Percentiles rank a stretch among this genome's conserved stretches.
Evolutionary conservation across 495 filamentous ascomycete species (phyloP).

Genomic region (Rusavskia elegans): DNA sequence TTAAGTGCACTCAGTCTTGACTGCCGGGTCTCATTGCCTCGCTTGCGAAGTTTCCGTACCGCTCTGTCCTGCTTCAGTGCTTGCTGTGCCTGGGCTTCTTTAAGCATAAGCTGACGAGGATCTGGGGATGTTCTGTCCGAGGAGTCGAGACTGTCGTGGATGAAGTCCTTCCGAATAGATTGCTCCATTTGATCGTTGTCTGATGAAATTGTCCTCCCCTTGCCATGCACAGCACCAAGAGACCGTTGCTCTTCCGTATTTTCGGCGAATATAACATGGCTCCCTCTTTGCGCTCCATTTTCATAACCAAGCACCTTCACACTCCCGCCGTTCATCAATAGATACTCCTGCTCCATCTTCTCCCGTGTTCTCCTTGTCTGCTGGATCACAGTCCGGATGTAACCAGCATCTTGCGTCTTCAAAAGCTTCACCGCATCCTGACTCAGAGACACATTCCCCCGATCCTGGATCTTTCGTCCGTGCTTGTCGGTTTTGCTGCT

Average conservation of each 20-base stretch:
- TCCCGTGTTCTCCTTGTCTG: constrained; percentile 42
- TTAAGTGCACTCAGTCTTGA: constrained; percentile 46
- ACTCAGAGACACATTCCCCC: constrained; percentile 33
- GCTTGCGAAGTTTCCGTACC: constrained; percentile 31
- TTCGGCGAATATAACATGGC: constrained; percentile 43
- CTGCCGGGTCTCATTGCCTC: constrained; percentile 28
- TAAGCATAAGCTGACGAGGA: background rate
- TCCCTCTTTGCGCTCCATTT: constrained; percentile 13
- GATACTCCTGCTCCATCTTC: constrained; percentile 37
- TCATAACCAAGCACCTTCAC: constrained; percentile 14
- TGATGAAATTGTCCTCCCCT: background rate
- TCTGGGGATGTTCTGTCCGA: background rate
- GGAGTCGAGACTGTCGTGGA: background rate
- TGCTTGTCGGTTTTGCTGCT: constrained; percentile 45
- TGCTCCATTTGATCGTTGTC: background rate
- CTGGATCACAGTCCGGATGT: constrained; percentile 55
- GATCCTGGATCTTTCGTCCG: constrained; percentile 40
- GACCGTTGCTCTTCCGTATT: constrained; percentile 32
- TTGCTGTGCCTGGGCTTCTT: constrained; percentile 16
- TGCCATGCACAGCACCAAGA: background rate
- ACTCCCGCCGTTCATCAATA: constrained; percentile 21
- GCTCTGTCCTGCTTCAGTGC: constrained; percentile 26
- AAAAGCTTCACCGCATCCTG: constrained; percentile 65
- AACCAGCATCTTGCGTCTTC: constrained; percentile 92
- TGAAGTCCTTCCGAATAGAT: background rate